Percentiles rank a stretch among this genome's conserved stretches.
Evolutionary conservation across 306 rosid species (phyloP).

Genomic region (Mimosa bimucronata): DNA sequence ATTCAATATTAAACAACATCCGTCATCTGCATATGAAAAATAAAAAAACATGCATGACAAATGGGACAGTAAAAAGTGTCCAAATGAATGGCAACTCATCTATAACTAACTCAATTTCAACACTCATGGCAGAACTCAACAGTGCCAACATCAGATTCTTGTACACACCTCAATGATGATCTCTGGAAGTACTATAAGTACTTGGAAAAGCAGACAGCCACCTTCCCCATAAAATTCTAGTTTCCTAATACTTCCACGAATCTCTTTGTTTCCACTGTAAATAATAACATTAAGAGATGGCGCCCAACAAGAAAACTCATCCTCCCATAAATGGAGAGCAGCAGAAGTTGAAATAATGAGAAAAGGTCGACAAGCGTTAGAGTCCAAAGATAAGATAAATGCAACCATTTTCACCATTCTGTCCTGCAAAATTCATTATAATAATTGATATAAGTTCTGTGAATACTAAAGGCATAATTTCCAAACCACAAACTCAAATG

Average conservation of each 20-base stretch:
- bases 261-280: slow-evolving; percentile 60
- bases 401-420: slow-evolving; percentile 53
- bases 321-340: slow-evolving; percentile 58
- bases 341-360: slow-evolving; percentile 63
- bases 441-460: background rate
- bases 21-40: background rate
- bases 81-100: slow-evolving; percentile 34
- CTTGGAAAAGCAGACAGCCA: slow-evolving; percentile 51
- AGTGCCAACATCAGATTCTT: slow-evolving; percentile 18
- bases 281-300: slow-evolving; percentile 56
- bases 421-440: slow-evolving; percentile 52
- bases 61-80: slow-evolving; percentile 17
- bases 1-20: background rate
- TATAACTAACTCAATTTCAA: slow-evolving; percentile 8
- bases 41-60: background rate
- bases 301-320: slow-evolving; percentile 51
- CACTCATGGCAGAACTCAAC: background rate
- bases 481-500: slow-evolving; percentile 29
- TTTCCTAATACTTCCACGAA: slow-evolving; percentile 50
- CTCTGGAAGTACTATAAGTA: slow-evolving; percentile 57
- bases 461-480: slow-evolving; percentile 17
- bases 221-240: slow-evolving; percentile 55
- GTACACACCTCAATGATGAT: slow-evolving; percentile 55
- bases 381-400: slow-evolving; percentile 54
- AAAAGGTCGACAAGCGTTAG: slow-evolving; percentile 54